These are phyloP conservation scores for Pinus albicaulis DNA, from an alignment of 75 land plant genomes.

Conservation along the genomic window DNA sequence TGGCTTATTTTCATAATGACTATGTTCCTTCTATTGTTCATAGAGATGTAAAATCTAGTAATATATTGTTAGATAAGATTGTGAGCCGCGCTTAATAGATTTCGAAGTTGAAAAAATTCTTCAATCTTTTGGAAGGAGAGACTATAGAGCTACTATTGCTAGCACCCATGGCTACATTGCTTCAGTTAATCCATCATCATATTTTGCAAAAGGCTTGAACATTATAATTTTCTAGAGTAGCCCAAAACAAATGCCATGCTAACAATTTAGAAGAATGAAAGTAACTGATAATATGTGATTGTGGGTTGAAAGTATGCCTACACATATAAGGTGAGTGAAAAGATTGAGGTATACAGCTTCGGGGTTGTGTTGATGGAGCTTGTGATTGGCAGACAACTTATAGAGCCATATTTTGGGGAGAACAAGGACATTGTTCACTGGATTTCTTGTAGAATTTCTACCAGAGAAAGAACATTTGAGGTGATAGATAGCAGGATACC, in stretches of 20 bases:
- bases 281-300: background rate
- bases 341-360: constrained; percentile 82
- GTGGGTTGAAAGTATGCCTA: constrained; percentile 56
- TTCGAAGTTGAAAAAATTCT: constrained; percentile 67
- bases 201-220: background rate
- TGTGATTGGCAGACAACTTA: constrained; percentile 61
- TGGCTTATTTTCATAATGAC: constrained; percentile 13
- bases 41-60: constrained; percentile 11
- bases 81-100: constrained; percentile 18
- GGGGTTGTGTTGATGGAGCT: constrained; percentile 84
- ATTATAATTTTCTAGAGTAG: no score
- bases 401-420: constrained; percentile 65
- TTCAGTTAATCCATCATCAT: constrained; percentile 34
- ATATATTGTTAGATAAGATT: constrained; percentile 10
- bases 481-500: constrained; percentile 38
- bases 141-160: constrained; percentile 39
- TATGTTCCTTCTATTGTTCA: constrained; percentile 11
- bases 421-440: constrained; percentile 60
- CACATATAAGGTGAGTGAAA: constrained; percentile 59
- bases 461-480: constrained; percentile 17
- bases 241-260: no score
- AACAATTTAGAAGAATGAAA: no score
- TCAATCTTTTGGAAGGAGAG: constrained; percentile 13
- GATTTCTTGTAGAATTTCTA: constrained; percentile 26
- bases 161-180: constrained; percentile 71